Conservation (phyloP, 352 stramenopile genomes). For the Discostella stelligera region DNA sequence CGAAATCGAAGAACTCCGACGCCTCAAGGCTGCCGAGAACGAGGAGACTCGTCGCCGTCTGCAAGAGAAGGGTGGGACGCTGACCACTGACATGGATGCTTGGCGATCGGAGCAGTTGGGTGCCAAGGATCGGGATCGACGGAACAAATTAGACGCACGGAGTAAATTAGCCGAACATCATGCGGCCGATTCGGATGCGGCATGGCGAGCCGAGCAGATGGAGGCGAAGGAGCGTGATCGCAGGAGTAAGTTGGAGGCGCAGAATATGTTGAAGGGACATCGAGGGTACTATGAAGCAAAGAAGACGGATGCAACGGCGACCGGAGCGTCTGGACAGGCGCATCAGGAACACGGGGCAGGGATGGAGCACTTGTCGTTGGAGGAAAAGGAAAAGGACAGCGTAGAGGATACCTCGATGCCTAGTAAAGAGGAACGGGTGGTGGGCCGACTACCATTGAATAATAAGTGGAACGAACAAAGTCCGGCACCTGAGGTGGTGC, state of each 20-base stretch:
- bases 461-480: no score
- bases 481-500: no score
- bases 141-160: constrained; percentile 4
- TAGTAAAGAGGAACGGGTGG: not conserved
- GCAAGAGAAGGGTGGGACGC: constrained; percentile 6
- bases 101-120: constrained; percentile 5
- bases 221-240: constrained; percentile 22
- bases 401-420: not conserved
- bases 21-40: constrained; percentile 9
- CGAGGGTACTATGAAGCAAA: constrained; percentile 12
- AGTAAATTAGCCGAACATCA: constrained; percentile 21
- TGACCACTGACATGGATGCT: constrained; percentile 15
- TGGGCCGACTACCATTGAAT: not conserved
- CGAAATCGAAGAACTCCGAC: constrained; percentile 38
- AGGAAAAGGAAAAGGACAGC: not conserved
- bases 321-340: not conserved
- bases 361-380: not conserved
- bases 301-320: not conserved
- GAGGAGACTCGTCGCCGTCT: constrained; percentile 9
- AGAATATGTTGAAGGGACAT: constrained; percentile 24
- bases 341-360: constrained; percentile 1
- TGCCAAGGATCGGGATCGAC: constrained; percentile 6
- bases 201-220: constrained; percentile 12
- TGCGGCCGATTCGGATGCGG: constrained; percentile 19
- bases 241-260: constrained; percentile 32